These are phyloP conservation scores for Fraxinus paxiana DNA, from an alignment of 305 asterid genomes.

Conservation along the genomic window DNA sequence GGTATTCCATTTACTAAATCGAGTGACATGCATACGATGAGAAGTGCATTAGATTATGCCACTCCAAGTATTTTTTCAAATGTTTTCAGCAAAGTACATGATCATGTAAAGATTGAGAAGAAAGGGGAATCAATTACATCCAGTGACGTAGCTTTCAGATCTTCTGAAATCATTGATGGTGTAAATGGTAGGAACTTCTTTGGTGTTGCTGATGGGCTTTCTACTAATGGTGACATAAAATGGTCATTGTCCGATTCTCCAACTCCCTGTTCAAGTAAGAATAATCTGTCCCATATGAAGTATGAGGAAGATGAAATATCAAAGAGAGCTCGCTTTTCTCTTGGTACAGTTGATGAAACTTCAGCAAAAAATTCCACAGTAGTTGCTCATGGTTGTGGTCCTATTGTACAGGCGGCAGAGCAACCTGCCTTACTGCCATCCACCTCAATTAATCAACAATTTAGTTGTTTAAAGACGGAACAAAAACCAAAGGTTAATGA, in stretches of 20 bases:
- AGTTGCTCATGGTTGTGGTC: slow-evolving; percentile 31
- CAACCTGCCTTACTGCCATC: slow-evolving; percentile 28
- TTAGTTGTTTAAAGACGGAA: slow-evolving; percentile 29
- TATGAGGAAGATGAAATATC: slow-evolving; percentile 34
- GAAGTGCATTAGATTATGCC: slow-evolving; percentile 23
- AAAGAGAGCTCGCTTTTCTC: slow-evolving; percentile 32
- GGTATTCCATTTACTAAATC: slow-evolving; percentile 24
- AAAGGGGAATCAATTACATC: slow-evolving; percentile 26
- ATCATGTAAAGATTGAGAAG: slow-evolving; percentile 27
- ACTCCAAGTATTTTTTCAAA: slow-evolving; percentile 21
- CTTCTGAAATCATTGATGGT: slow-evolving; percentile 36
- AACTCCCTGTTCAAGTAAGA: slow-evolving; percentile 28
- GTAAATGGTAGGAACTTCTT: slow-evolving; percentile 24
- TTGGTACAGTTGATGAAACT: slow-evolving; percentile 30
- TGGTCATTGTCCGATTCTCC: slow-evolving; percentile 23
- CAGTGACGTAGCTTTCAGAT: slow-evolving; percentile 30
- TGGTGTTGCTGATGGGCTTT: slow-evolving; percentile 29
- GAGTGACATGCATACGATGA: slow-evolving; percentile 23
- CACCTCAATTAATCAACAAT: slow-evolving; percentile 32
- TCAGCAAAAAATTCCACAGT: slow-evolving; percentile 25
- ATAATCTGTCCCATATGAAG: slow-evolving; percentile 23
- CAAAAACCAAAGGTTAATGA: slow-evolving; percentile 25
- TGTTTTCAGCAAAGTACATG: slow-evolving; percentile 24
- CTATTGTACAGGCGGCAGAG: slow-evolving; percentile 32
- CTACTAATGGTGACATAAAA: slow-evolving; percentile 24